These are phyloP conservation scores for Trametes hirsuta DNA, from an alignment of 1,284 basidiomycete species.

Conservation along the genomic window DNA sequence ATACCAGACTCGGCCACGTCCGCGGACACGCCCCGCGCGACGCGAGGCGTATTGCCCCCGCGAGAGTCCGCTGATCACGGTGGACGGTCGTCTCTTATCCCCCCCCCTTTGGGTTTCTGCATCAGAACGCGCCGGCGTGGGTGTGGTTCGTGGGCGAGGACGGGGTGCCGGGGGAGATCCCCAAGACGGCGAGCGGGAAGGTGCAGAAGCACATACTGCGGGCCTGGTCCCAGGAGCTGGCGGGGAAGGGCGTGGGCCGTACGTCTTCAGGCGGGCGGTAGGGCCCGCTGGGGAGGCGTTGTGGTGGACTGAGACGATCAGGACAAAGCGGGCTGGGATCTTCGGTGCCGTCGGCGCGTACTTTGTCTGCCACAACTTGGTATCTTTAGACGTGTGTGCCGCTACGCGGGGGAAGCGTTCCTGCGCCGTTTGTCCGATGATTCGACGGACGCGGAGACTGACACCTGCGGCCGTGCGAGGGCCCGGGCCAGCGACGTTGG, in stretches of 20 bases:
- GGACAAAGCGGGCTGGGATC: background rate
- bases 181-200: conserved; percentile 89
- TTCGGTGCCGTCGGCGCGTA: background rate
- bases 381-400: too few species aligned
- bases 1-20: background rate
- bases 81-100: background rate
- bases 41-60: background rate
- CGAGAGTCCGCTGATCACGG: conserved; percentile 1
- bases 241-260: conserved; percentile 37
- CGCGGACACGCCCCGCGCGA: background rate
- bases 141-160: conserved; percentile 83
- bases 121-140: conserved; percentile 77
- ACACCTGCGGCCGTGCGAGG: too few species aligned
- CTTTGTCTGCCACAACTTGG: too few species aligned
- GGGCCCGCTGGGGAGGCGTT: background rate
- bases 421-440: background rate
- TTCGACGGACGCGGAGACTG: too few species aligned
- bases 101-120: background rate
- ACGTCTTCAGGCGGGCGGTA: conserved; percentile 22
- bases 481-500: too few species aligned
- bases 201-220: conserved; percentile 80
- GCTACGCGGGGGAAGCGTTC: too few species aligned
- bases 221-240: conserved; percentile 56
- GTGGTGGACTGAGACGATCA: background rate
- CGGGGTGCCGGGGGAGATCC: conserved; percentile 59